Evolutionary conservation across 805 yeast species (phyloP).

Genomic region (Candida chilensis): DNA sequence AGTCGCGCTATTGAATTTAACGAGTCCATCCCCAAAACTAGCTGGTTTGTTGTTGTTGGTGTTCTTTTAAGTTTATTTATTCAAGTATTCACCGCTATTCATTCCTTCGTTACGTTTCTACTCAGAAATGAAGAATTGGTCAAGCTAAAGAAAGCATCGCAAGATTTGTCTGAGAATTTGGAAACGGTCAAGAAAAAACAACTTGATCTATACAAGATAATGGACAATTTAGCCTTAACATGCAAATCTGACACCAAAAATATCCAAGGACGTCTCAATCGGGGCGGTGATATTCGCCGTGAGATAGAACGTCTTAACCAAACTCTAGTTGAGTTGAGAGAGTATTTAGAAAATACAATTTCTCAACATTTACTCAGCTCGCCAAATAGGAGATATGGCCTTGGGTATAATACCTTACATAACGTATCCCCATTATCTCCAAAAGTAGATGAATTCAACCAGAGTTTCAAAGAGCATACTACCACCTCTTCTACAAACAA

Average conservation of each 20-base stretch:
- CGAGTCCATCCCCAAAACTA: constrained; percentile 1
- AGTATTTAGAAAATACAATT: constrained; percentile 2
- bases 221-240: background rate
- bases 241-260: constrained; percentile 5
- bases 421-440: too few species aligned
- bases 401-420: background rate
- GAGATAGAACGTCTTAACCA: constrained; percentile 6
- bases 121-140: constrained; percentile 3
- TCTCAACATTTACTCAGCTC: background rate
- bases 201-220: background rate
- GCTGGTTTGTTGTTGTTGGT: constrained; percentile 4
- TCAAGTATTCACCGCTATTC: constrained; percentile 5
- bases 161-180: constrained; percentile 1
- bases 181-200: constrained; percentile 3
- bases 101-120: constrained; percentile 2
- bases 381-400: background rate
- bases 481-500: constrained; percentile 2
- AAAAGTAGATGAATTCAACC: too few species aligned
- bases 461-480: constrained; percentile 4
- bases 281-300: constrained; percentile 9
- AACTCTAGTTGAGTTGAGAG: constrained; percentile 3
- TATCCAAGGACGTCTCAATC: constrained; percentile 8
- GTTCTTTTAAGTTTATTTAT: constrained; percentile 4
- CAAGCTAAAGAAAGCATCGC: background rate
- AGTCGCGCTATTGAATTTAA: constrained; percentile 5